Conservation (phyloP, 305 asterid genomes). For the Solanum hybrid region DNA sequence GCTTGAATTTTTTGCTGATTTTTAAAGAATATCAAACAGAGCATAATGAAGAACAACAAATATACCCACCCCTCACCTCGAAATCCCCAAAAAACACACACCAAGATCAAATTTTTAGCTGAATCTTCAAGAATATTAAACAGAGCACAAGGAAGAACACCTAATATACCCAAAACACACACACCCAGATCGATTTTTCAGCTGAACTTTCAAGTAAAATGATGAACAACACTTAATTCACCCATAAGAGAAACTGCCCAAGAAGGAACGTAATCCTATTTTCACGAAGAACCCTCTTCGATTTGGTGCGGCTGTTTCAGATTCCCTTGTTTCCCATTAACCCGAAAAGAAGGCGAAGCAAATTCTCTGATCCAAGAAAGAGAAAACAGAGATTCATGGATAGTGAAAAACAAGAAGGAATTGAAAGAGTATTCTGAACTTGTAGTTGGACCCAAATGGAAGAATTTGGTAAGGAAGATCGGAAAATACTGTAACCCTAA, state of each 20-base stretch:
- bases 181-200: background rate
- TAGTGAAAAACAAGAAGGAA: constrained; percentile 19
- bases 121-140: background rate
- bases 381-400: constrained; percentile 22
- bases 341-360: background rate
- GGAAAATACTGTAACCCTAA: constrained; percentile 30
- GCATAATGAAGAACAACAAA: background rate
- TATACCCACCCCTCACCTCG: background rate
- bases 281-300: background rate
- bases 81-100: background rate
- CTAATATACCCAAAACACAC: background rate
- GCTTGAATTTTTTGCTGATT: background rate
- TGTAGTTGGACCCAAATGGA: constrained; percentile 67
- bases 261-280: constrained; percentile 1
- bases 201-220: background rate
- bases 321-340: constrained; percentile 21
- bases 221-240: background rate
- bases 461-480: constrained; percentile 42
- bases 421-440: constrained; percentile 47
- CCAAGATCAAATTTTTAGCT: background rate
- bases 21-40: background rate
- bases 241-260: background rate
- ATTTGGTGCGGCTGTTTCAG: constrained; percentile 36
- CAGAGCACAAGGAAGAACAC: background rate
- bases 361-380: constrained; percentile 12